Evolutionary conservation across 2,329 filamentous ascomycete species (phyloP).

Genomic region (Nothophoma quercina): DNA sequence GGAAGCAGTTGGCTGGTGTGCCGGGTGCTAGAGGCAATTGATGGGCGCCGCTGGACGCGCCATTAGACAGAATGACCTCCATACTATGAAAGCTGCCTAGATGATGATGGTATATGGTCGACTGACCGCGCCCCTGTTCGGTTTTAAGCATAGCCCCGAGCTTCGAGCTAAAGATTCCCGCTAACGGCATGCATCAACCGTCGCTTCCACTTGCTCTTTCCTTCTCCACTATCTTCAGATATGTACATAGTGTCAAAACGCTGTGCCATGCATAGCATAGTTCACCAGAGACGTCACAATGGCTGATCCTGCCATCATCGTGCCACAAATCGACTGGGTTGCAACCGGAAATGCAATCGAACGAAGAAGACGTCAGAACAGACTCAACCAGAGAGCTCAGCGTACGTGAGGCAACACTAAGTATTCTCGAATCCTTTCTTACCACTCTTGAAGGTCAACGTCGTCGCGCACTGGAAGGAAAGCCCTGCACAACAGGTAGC

Average conservation of each 20-base stretch:
- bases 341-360: not conserved
- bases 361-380: conserved; percentile 8
- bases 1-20: not conserved
- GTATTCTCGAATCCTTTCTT: not conserved
- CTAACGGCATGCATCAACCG: not conserved
- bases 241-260: not conserved
- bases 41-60: too few relatives aligned
- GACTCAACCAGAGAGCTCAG: conserved; percentile 11
- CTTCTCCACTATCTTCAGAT: not conserved
- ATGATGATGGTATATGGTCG: not conserved
- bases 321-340: conserved; percentile 2
- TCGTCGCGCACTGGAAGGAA: not conserved
- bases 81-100: too few relatives aligned
- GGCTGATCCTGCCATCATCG: not conserved
- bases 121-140: not conserved
- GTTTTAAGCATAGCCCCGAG: conserved; percentile 2
- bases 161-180: not conserved
- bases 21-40: not conserved
- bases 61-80: too few relatives aligned
- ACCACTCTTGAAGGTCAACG: not conserved
- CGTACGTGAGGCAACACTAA: not conserved
- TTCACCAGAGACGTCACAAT: not conserved
- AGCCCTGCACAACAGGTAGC: not conserved
- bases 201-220: not conserved
- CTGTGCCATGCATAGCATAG: not conserved